Evolutionary conservation across 2,329 filamentous ascomycete genomes (phyloP).

Genomic region (Aureobasidium vineae): DNA sequence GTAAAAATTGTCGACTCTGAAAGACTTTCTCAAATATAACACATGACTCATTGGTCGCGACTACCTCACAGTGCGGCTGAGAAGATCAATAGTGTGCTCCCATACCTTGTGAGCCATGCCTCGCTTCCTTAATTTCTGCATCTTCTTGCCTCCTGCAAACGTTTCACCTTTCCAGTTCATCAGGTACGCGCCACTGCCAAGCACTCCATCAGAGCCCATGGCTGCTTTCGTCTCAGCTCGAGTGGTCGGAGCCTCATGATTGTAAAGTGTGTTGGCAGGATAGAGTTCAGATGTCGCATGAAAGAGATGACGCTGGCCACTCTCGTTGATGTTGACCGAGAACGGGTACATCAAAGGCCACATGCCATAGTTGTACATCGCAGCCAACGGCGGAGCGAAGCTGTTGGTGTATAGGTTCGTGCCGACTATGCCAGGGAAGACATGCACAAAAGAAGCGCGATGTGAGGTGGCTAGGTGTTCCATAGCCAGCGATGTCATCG

Average conservation of each 20-base stretch:
- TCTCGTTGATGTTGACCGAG: slow-evolving; percentile 28
- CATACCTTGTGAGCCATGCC: slow-evolving; percentile 24
- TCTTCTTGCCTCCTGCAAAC: slow-evolving; percentile 1
- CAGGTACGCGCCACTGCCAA: slow-evolving; percentile 29
- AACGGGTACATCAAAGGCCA: slow-evolving; percentile 27
- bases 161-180: slow-evolving; percentile 28
- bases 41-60: neutral
- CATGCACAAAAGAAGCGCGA: slow-evolving; percentile 28
- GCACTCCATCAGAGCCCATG: slow-evolving; percentile 22
- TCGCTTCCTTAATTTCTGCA: slow-evolving; percentile 23
- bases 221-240: neutral
- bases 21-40: neutral
- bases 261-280: slow-evolving; percentile 10
- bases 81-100: slow-evolving; percentile 28
- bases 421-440: slow-evolving; percentile 32
- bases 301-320: slow-evolving; percentile 30
- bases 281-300: slow-evolving; percentile 1
- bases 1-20: neutral
- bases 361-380: slow-evolving; percentile 24
- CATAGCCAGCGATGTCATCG: slow-evolving; percentile 29
- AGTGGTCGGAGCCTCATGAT: neutral
- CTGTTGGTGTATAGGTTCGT: slow-evolving; percentile 17
- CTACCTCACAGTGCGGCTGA: slow-evolving; percentile 2
- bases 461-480: slow-evolving; percentile 30
- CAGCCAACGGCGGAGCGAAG: neutral